These are phyloP conservation scores for Ogataea naganishii DNA, from an alignment of 805 yeast genomes.

Conservation along the genomic window DNA sequence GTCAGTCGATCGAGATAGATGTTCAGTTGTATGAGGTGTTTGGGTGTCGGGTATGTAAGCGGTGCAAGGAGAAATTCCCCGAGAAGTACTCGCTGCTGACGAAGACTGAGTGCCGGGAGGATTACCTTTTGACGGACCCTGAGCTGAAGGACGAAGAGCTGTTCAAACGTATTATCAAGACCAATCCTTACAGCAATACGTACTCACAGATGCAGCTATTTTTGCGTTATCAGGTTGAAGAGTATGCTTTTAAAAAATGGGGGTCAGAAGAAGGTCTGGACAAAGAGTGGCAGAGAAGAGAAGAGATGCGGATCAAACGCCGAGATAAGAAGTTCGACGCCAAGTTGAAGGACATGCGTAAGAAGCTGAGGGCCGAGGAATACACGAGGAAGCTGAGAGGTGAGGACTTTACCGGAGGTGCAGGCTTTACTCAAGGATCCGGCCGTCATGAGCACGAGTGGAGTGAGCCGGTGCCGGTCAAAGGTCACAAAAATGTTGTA, in stretches of 20 bases:
- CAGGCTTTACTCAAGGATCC: slow-evolving; percentile 29
- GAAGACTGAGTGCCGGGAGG: slow-evolving; percentile 91
- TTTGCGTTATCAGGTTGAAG: slow-evolving; percentile 87
- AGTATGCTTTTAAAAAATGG: slow-evolving; percentile 90
- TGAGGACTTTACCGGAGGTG: slow-evolving; percentile 26
- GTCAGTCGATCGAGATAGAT: slow-evolving; percentile 76
- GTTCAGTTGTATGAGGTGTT: slow-evolving; percentile 62
- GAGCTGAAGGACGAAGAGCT: slow-evolving; percentile 67
- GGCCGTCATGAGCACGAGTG: slow-evolving; percentile 70
- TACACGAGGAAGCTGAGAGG: slow-evolving; percentile 62
- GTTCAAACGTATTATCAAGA: slow-evolving; percentile 73
- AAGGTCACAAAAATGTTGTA: slow-evolving; percentile 29
- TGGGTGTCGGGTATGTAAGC: slow-evolving; percentile 66
- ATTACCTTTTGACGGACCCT: slow-evolving; percentile 88
- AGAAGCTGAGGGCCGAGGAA: slow-evolving; percentile 87
- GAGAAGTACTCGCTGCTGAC: slow-evolving; percentile 88
- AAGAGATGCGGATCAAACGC: slow-evolving; percentile 58
- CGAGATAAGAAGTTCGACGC: slow-evolving; percentile 72
- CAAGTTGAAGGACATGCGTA: slow-evolving; percentile 81
- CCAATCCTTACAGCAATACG: slow-evolving; percentile 88
- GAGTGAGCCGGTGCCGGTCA: slow-evolving; percentile 45
- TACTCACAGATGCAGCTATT: slow-evolving; percentile 90
- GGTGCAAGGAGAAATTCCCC: slow-evolving; percentile 64
- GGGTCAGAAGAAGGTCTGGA: slow-evolving; percentile 84
- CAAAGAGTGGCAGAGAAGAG: slow-evolving; percentile 85